Evolutionary conservation across 2,329 filamentous ascomycete genomes (phyloP).

Genomic region (Cladosporium phlei): DNA sequence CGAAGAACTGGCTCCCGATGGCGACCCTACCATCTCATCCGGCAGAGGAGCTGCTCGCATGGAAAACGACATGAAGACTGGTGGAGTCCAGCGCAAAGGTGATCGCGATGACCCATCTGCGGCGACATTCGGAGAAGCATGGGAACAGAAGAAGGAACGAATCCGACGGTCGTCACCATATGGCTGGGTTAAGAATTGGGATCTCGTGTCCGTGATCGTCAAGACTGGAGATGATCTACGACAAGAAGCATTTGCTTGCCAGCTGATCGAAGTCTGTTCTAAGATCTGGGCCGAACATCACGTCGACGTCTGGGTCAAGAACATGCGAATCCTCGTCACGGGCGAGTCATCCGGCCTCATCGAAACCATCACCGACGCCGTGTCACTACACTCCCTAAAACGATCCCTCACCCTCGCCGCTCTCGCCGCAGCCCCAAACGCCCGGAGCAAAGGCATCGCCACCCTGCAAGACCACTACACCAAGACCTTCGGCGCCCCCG

Average conservation of each 20-base stretch:
- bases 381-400: slow-evolving; percentile 81
- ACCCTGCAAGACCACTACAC: slow-evolving; percentile 77
- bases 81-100: slow-evolving; percentile 72
- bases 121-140: slow-evolving; percentile 81
- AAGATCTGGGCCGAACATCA: slow-evolving; percentile 74
- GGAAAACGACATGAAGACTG: slow-evolving; percentile 86
- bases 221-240: slow-evolving; percentile 79
- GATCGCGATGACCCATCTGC: slow-evolving; percentile 82
- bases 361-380: slow-evolving; percentile 83
- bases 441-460: slow-evolving; percentile 68
- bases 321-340: slow-evolving; percentile 81
- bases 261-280: slow-evolving; percentile 74
- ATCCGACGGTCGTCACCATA: slow-evolving; percentile 80
- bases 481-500: slow-evolving; percentile 68
- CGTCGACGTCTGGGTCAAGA: slow-evolving; percentile 79
- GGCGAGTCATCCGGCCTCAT: slow-evolving; percentile 80
- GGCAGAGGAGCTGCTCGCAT: slow-evolving; percentile 75
- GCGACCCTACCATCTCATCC: slow-evolving; percentile 51
- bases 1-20: slow-evolving; percentile 35
- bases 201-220: slow-evolving; percentile 79
- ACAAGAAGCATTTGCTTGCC: slow-evolving; percentile 82
- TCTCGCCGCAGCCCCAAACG: slow-evolving; percentile 68
- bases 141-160: slow-evolving; percentile 77
- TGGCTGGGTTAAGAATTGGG: slow-evolving; percentile 87
- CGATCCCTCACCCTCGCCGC: slow-evolving; percentile 72